These are phyloP conservation scores for Calonectria honghensis DNA, from an alignment of 2,329 filamentous ascomycete species.

Conservation along the genomic window DNA sequence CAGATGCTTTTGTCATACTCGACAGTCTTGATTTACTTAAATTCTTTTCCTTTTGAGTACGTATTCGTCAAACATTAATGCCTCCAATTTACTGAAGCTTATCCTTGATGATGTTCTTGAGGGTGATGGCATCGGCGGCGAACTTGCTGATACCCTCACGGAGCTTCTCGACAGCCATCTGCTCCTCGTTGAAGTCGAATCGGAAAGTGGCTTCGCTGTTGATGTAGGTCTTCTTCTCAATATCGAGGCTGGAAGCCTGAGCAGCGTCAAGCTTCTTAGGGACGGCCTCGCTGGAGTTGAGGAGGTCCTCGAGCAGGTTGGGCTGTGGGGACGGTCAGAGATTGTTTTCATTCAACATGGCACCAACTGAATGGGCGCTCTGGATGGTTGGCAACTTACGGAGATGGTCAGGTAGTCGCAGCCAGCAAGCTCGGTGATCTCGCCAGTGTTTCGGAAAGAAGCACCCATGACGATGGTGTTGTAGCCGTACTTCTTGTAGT, in stretches of 20 bases:
- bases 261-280: conserved; percentile 93
- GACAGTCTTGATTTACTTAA: conserved; percentile 29
- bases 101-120: conserved; percentile 92
- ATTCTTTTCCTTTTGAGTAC: conserved; percentile 28
- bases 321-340: conserved; percentile 72
- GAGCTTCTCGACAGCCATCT: conserved; percentile 99
- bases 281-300: conserved; percentile 86
- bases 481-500: conserved; percentile 99
- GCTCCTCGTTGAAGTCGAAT: conserved; percentile 99
- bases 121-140: conserved; percentile 93
- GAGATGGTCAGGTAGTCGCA: conserved; percentile 99
- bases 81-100: conserved; percentile 78
- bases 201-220: conserved; percentile 93
- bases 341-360: not conserved
- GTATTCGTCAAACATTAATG: conserved; percentile 34
- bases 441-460: conserved; percentile 95
- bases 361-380: not conserved
- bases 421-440: conserved; percentile 98
- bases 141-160: conserved; percentile 99
- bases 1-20: not conserved
- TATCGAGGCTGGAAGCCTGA: conserved; percentile 79
- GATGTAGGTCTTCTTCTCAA: conserved; percentile 94
- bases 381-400: conserved; percentile 69
- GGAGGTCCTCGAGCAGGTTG: conserved; percentile 93
- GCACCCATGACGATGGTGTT: conserved; percentile 99